Conservation (phyloP, 129 eudicot genomes). For the Sambucus nigra region DNA sequence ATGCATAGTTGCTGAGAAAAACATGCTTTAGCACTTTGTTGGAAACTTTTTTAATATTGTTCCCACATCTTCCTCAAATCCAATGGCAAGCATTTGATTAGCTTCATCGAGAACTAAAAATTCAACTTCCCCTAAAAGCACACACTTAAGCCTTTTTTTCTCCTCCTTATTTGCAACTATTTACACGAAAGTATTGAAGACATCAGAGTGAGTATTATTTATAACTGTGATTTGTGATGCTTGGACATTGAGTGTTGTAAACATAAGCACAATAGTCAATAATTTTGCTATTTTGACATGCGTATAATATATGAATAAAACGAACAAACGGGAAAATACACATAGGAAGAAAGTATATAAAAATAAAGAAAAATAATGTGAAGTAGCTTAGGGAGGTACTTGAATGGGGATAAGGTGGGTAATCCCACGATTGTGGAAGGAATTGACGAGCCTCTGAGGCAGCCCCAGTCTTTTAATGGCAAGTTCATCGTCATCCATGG, state of each 20-base stretch:
- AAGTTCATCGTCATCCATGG: constrained; percentile 58
- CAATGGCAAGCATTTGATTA: constrained; percentile 99
- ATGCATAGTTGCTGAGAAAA: constrained; percentile 98
- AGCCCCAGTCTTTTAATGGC: constrained; percentile 58
- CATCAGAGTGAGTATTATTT: no score
- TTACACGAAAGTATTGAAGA: no score
- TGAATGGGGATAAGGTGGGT: constrained; percentile 82
- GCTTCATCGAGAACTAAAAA: constrained; percentile 97
- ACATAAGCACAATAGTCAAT: no score
- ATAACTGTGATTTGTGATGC: no score
- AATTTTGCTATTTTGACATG: no score
- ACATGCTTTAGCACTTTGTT: constrained; percentile 81
- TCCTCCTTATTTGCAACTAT: no score
- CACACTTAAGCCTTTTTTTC: no score
- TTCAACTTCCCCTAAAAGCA: constrained; percentile 75
- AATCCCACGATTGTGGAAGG: constrained; percentile 66
- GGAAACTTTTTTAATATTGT: constrained; percentile 67
- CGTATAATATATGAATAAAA: no score
- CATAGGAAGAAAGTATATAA: no score
- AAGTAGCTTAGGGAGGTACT: constrained; percentile 24
- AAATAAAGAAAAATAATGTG: no score
- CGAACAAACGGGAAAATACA: no score
- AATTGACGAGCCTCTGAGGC: constrained; percentile 73
- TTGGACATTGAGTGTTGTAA: no score
- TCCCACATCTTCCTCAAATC: constrained; percentile 97